Conservation (phyloP, 805 yeast genomes). For the Monosporozyma servazzii region DNA sequence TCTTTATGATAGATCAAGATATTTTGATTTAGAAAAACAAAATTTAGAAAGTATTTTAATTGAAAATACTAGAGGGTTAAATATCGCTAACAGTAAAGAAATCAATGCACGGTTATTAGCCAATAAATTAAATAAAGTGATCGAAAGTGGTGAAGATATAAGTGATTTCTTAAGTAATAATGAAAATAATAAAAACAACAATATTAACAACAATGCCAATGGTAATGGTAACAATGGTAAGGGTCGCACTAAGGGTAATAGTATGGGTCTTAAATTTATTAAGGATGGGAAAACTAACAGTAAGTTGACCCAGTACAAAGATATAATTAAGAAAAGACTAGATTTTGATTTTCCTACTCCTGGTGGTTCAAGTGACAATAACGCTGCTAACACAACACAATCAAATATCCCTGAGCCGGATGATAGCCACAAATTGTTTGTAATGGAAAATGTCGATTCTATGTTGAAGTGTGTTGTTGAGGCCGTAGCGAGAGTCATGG, state of each 20-base stretch:
- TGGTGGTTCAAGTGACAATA: not conserved
- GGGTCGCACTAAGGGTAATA: not conserved
- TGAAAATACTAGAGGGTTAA: conserved; percentile 28
- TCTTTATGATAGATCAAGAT: conserved; percentile 49
- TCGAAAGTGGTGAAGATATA: conserved; percentile 10
- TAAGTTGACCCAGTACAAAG: conserved; percentile 44
- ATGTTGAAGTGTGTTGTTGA: conserved; percentile 67
- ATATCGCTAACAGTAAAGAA: conserved; percentile 25
- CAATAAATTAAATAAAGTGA: conserved; percentile 25
- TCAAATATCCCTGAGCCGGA: not conserved
- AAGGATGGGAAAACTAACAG: conserved; percentile 14
- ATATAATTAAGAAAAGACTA: conserved; percentile 45
- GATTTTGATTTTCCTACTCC: conserved; percentile 19
- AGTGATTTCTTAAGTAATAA: not conserved
- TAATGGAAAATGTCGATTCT: conserved; percentile 44
- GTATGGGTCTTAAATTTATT: not conserved
- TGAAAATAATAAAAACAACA: not conserved
- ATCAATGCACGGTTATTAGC: conserved; percentile 21
- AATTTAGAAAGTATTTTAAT: conserved; percentile 40
- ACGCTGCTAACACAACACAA: not conserved
- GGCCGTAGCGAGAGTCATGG: conserved; percentile 66
- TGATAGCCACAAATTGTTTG: conserved; percentile 12
- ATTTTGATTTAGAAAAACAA: conserved; percentile 63
- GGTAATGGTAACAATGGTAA: not conserved
- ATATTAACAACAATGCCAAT: not conserved